phyloP scores from a whole-genome alignment of 768 basidiomycete species.

The Amanita inopinata region DNA sequence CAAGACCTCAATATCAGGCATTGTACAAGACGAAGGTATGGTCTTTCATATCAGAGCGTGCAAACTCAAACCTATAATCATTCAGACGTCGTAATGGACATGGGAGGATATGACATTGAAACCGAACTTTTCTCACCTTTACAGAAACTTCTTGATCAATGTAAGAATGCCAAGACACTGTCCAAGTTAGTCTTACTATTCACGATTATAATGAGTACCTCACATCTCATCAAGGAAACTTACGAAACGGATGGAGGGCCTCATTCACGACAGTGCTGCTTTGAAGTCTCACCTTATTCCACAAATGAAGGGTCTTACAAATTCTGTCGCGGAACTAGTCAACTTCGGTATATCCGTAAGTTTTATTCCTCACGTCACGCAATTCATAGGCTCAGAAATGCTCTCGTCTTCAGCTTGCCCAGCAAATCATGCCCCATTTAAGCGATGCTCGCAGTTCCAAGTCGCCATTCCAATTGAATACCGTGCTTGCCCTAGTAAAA shows the following conservation, averaged over 20 bases:
- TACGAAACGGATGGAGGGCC: conserved; percentile 74
- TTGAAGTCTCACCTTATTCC: conserved; percentile 62
- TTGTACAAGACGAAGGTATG: conserved; percentile 71
- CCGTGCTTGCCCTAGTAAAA: conserved; percentile 61
- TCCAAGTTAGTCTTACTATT: conserved; percentile 48
- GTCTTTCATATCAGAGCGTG: not conserved
- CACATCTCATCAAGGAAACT: conserved; percentile 56
- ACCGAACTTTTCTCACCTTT: conserved; percentile 74
- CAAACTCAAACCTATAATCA: not conserved
- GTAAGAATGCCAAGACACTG: conserved; percentile 67
- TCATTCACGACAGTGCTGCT: conserved; percentile 61
- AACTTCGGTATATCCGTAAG: conserved; percentile 84
- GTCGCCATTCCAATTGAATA: conserved; percentile 63
- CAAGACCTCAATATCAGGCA: conserved; percentile 71
- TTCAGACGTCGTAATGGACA: conserved; percentile 62
- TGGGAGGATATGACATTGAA: conserved; percentile 68
- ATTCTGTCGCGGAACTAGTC: conserved; percentile 69
- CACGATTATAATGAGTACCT: not conserved
- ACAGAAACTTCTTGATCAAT: conserved; percentile 73
- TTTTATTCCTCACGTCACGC: not conserved
- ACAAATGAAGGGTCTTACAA: conserved; percentile 64
- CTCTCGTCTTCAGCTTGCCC: conserved; percentile 57
- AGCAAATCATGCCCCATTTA: conserved; percentile 82
- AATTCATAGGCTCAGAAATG: conserved; percentile 1
- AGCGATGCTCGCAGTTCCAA: conserved; percentile 73